Evolutionary conservation across 2,329 filamentous ascomycete genomes (phyloP), one percentile per base, ranked within the genome.

Genomic region (Zarea fungicola): DNA sequence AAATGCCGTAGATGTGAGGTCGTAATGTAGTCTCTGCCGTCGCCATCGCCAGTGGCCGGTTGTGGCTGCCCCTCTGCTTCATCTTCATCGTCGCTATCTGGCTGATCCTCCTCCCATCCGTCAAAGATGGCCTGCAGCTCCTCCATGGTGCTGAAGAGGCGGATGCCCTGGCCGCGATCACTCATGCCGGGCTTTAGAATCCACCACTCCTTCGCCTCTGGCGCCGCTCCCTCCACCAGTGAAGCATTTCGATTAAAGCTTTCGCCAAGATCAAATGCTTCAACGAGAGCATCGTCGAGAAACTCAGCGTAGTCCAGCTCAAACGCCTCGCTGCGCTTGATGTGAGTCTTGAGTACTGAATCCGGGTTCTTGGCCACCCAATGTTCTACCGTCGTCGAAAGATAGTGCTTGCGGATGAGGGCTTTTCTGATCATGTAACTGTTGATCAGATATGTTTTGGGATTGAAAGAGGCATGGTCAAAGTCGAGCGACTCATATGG

Each of bases 131-230:
- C 76, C 52, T 86, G 85, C n/a, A 99, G 71, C 62, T 95, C 84
- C 49, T 85, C 83, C 72, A 93, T 87, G 3, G 83, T 89, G 58
- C 82, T 87, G 66, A 99, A 99, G 1, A 99, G 72, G 32, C 89
- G 74, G 50, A 99, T 96, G 1, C 93, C 93, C 64, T 96, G 91
- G 0, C 92, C 93, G 21, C 92, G 80, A 63, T 99, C 93, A 65
- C 89, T 96, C 93, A 99, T 97, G 8, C 92, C 87, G 0, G 93
- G 92, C 69, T 99, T 99, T 52, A 99, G 67, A 56, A 99, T 97
- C 93, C 93, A 99, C 92, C 92, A 99, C 63, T 95, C 83, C 51
- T 78, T 76, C 35, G 55, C 55, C 13, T 65, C 67, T 28, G 44
- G n/a, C 26, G 29, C 4, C 29, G 14, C 31, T 5, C 13, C 46